Base-by-base conservation (phyloP, 2,329 filamentous ascomycete genomes). In the Orbilia quercus region DNA sequence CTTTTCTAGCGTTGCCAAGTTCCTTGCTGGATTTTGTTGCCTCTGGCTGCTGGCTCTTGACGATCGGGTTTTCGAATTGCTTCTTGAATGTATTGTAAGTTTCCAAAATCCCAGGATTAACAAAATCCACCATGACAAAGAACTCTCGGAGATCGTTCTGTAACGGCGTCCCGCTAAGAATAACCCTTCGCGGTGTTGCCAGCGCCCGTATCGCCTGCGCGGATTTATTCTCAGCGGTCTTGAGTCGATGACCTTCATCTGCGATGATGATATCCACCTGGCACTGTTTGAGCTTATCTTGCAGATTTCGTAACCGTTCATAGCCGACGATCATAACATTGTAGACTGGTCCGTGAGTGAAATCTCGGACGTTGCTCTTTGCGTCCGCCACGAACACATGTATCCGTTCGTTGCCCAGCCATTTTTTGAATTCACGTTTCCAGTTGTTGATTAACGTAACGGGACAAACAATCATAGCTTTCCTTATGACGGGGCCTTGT, bases 241-340 rank as follows among this genome's bases (percentile, higher is more conserved):
- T 90, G 40, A 90, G 81, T 50, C 88, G 82, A 77, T 90, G 88
- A 0, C 74, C 88, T 80, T 90, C 88, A 76, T 90, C 88, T n/a
- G 87, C 87, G 76, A 90, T 86, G 63, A 90, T 84, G 64, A 90
- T 89, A 77, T 91, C 89, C 53, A 91, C 86, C 1, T 86, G 85
- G 62, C 82, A 87, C 77, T 86, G 86, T 74, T 86, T 85, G 47
- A 91, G 80, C 57, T 89, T 87, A 55, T 88, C 87, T 74, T 89
- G 86, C 0, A 91, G 85, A 59, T 60, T 73, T 47, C 75, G 66
- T 34, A 76, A 51, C 42, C 89, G 89, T 79, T 91, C 89, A 77
- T 91, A 91, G 1, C 89, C 89, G 66, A 91, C 86, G 75, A 91
- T 89, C 87, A 91, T 88, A 22, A 91, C 83, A 76, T 85, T 89